Percentiles rank a stretch among this genome's conserved stretches.
phyloP scores from a whole-genome alignment of 805 yeast species.

The Starmerella powellii region DNA sequence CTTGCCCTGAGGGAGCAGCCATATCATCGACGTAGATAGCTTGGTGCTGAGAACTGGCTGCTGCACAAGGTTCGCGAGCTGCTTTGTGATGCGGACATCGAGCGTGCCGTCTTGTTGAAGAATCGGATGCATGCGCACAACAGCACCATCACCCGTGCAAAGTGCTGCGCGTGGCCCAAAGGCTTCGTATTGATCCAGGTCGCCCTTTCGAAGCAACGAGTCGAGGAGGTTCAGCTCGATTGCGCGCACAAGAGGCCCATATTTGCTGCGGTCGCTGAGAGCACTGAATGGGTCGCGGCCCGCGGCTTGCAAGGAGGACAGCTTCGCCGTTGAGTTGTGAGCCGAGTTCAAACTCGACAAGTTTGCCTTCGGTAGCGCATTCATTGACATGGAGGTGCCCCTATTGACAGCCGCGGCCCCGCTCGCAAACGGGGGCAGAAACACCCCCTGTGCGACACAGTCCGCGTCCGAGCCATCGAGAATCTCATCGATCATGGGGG shows the following conservation, averaged over 20 bases:
- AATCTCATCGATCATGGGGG: neutral
- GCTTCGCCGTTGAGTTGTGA: neutral
- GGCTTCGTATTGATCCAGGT: slow-evolving; percentile 13
- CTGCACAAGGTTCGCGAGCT: slow-evolving; percentile 14
- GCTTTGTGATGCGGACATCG: slow-evolving; percentile 13
- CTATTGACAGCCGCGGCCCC: neutral
- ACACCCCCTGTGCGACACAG: slow-evolving; percentile 14
- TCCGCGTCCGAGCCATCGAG: neutral
- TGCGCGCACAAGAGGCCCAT: slow-evolving; percentile 19
- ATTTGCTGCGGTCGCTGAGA: slow-evolving; percentile 4
- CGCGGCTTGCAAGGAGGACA: neutral
- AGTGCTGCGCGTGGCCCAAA: slow-evolving; percentile 17
- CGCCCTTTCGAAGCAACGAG: slow-evolving; percentile 14
- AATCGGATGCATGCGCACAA: slow-evolving; percentile 15
- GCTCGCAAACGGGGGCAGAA: slow-evolving; percentile 18
- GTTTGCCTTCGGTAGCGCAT: no score
- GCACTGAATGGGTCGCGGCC: no score
- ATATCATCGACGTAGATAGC: slow-evolving; percentile 13
- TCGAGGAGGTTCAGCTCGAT: slow-evolving; percentile 15
- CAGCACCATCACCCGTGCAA: slow-evolving; percentile 14
- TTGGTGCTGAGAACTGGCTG: slow-evolving; percentile 8
- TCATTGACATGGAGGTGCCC: no score
- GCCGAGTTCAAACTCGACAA: no score
- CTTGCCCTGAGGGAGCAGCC: slow-evolving; percentile 23
- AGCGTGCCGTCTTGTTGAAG: slow-evolving; percentile 17